phyloP scores from a whole-genome alignment of 495 filamentous ascomycete species.

The Hyaloscypha variabilis region DNA sequence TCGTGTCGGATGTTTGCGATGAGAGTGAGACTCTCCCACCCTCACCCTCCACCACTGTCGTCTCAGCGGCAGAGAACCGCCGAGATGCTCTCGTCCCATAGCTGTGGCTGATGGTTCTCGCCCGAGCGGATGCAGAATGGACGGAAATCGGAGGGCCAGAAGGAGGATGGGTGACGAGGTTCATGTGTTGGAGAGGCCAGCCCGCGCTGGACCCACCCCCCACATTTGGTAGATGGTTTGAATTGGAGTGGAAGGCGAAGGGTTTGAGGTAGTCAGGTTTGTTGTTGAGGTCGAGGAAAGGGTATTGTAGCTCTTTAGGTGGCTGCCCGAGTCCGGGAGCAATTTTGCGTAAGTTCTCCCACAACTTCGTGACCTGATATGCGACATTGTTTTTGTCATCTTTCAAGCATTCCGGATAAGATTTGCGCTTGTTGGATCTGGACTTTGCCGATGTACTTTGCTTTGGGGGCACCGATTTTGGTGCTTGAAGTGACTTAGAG shows the following conservation, averaged over 20 bases:
- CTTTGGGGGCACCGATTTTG: constrained; percentile 8
- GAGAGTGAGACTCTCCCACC: not conserved
- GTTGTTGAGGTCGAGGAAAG: constrained; percentile 1
- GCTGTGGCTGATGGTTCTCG: constrained; percentile 11
- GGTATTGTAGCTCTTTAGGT: constrained; percentile 11
- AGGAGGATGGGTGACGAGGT: constrained; percentile 22
- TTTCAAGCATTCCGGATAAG: not conserved
- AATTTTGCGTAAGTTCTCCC: constrained; percentile 18
- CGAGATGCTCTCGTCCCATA: constrained; percentile 21
- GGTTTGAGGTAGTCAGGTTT: constrained; percentile 5
- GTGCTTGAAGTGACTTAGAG: constrained; percentile 1
- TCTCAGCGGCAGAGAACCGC: constrained; percentile 9
- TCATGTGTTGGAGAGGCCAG: constrained; percentile 10
- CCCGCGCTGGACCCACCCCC: not conserved
- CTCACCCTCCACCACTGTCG: constrained; percentile 17
- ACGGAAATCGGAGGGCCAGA: constrained; percentile 17
- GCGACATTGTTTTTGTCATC: constrained; percentile 5
- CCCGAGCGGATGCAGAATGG: constrained; percentile 7
- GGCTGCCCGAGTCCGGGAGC: constrained; percentile 12
- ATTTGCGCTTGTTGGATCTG: constrained; percentile 23
- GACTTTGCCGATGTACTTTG: not conserved
- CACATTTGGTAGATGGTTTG: constrained; percentile 25
- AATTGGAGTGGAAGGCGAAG: constrained; percentile 6
- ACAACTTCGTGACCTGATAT: constrained; percentile 15
- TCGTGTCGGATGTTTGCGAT: constrained; percentile 13